Evolutionary conservation across 1,139 yeast species (phyloP).

Genomic region (Hansenula sp.): DNA sequence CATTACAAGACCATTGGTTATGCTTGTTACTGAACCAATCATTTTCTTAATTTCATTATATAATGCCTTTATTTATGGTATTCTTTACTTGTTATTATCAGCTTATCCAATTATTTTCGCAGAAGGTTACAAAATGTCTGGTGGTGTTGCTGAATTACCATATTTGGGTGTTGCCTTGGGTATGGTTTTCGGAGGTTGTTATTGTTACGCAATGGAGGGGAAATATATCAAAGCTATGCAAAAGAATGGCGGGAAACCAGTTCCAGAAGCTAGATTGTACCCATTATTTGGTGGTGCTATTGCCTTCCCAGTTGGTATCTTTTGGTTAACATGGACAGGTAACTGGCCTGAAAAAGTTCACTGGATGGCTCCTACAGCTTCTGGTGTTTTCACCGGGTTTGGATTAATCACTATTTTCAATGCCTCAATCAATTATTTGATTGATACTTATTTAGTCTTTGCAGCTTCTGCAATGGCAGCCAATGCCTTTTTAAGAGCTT

Average conservation of each 20-base stretch:
- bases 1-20: conserved; percentile 61
- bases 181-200: conserved; percentile 51
- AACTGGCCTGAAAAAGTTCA: conserved; percentile 61
- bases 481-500: conserved; percentile 70
- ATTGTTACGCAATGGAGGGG: conserved; percentile 33
- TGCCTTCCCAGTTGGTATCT: conserved; percentile 68
- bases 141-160: conserved; percentile 61
- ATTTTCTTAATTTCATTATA: conserved; percentile 65
- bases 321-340: conserved; percentile 89
- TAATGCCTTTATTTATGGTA: conserved; percentile 82
- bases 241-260: conserved; percentile 52
- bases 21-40: conserved; percentile 74
- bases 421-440: conserved; percentile 74
- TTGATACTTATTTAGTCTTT: conserved; percentile 71
- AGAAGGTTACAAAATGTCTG: conserved; percentile 51
- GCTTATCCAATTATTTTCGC: conserved; percentile 76
- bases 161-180: conserved; percentile 63
- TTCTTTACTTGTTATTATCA: conserved; percentile 70
- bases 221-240: conserved; percentile 36
- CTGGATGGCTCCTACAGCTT: conserved; percentile 83
- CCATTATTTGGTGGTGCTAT: conserved; percentile 71
- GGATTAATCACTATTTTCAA: conserved; percentile 76
- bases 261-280: conserved; percentile 77
- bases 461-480: conserved; percentile 94
- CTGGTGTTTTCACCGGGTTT: conserved; percentile 68